Evolutionary conservation across 2,329 filamentous ascomycete species (phyloP), one percentile per base, ranked within the genome.

Genomic region (Trichophyton rubrum): DNA sequence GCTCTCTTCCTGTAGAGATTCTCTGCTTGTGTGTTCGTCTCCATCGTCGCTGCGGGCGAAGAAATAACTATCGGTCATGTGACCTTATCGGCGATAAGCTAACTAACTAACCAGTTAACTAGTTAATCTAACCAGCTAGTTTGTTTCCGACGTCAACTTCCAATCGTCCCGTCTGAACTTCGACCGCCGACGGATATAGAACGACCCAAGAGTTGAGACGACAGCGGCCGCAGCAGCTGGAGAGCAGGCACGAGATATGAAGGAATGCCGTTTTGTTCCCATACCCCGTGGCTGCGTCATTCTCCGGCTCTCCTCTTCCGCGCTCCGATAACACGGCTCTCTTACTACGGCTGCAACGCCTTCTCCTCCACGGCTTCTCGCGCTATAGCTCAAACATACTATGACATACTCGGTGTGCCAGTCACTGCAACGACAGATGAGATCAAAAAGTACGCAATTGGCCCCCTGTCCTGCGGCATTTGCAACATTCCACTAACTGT

Each of bases 351-450:
- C 33, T 11, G 33, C 33, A 38, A 6, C 33, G 22, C 60, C 22
- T 81, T 84, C 67, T 79, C 81, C 71, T 74, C 73, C 62, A 77
- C 76, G 17, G 59, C 72, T 11, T 62, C 63, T 59, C 69, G 58
- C 40, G 59, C 56, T 24, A 62, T 65, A 59, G 56, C n/a, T 66
- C 66, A 77, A 41, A 90, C 85, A 63, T 87, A 95, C 76, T 99
- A 99, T 74, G 87, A 92, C 68, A 85, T 86, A 45, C 81, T 99
- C 58, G 82, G 86, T 47, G 73, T 99, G n/a, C 75, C 82, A 0
- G 79, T 80, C 47, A 81, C 82, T 64, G 91, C 92, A 45, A 84
- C 87, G 15, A 75, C 82, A 0, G 77, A 79, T 7, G 89, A 96
- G 59, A 91, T 97, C 63, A 97, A 97, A 74, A 92, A 88, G 86